phyloP scores from a whole-genome alignment of 2,329 filamentous ascomycete genomes.

The Hypoxylon sp. region DNA sequence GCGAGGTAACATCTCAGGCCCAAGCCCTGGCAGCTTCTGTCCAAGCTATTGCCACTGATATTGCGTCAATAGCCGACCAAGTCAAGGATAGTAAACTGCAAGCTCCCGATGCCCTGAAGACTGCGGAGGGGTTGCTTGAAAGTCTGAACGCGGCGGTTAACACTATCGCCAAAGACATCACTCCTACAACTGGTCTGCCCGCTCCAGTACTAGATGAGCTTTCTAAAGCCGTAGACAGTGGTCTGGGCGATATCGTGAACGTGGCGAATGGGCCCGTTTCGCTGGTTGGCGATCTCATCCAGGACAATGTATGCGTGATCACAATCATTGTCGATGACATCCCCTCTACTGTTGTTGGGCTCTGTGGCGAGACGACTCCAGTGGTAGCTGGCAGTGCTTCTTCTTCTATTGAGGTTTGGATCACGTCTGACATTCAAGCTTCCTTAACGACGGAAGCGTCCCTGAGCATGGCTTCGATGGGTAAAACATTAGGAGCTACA shows the following conservation, averaged over 20 bases:
- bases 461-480: background rate
- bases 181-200: constrained; percentile 33
- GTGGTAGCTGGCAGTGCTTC: constrained; percentile 30
- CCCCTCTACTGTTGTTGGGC: constrained; percentile 42
- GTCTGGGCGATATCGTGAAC: constrained; percentile 40
- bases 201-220: constrained; percentile 33
- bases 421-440: constrained; percentile 9
- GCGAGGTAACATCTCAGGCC: constrained; percentile 39
- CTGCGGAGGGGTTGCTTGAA: constrained; percentile 38
- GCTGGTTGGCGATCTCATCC: constrained; percentile 39
- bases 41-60: constrained; percentile 42
- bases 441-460: constrained; percentile 20
- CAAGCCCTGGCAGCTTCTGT: constrained; percentile 35
- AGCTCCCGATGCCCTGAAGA: constrained; percentile 38
- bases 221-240: constrained; percentile 32
- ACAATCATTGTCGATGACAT: constrained; percentile 44
- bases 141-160: constrained; percentile 40
- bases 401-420: constrained; percentile 17
- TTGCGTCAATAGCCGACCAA: constrained; percentile 41
- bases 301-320: constrained; percentile 43
- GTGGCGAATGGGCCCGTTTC: constrained; percentile 39
- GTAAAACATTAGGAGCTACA: background rate
- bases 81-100: constrained; percentile 33
- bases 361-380: constrained; percentile 45
- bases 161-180: constrained; percentile 35